A percentile compares a stretch with the other conserved stretches of the same genome.
Evolutionary conservation across 768 basidiomycete genomes (phyloP).

Genomic region (Mycena maculata): DNA sequence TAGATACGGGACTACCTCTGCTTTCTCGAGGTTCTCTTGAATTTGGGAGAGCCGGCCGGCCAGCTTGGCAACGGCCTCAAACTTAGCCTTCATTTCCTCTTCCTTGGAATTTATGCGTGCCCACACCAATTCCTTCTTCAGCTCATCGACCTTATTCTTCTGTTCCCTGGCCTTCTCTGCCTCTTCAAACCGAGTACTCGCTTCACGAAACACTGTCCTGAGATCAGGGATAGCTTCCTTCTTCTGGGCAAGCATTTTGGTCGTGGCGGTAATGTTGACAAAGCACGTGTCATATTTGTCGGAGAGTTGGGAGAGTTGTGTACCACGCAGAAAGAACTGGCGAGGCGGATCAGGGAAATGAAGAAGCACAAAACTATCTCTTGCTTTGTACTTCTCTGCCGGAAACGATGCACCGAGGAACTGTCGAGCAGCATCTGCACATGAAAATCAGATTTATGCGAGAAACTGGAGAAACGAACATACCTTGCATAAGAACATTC

Average conservation of each 20-base stretch:
- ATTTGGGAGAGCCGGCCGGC: conserved; percentile 52
- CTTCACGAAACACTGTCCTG: conserved; percentile 65
- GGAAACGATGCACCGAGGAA: conserved; percentile 88
- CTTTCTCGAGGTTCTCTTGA: conserved; percentile 45
- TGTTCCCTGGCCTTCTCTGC: conserved; percentile 81
- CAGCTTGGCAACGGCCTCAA: conserved; percentile 50
- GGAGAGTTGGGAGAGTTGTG: conserved; percentile 87
- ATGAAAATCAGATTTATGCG: neutral
- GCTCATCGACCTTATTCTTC: conserved; percentile 71
- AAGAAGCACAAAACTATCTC: conserved; percentile 27
- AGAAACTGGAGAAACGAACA: neutral
- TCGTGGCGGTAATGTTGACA: conserved; percentile 77
- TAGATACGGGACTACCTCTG: conserved; percentile 50
- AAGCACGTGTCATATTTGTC: conserved; percentile 87
- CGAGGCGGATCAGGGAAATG: conserved; percentile 11
- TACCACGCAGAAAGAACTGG: conserved; percentile 95
- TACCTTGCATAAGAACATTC: conserved; percentile 92
- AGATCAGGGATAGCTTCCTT: conserved; percentile 84
- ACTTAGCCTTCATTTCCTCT: conserved; percentile 58
- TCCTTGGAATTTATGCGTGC: conserved; percentile 82
- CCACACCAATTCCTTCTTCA: conserved; percentile 90
- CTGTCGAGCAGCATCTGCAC: conserved; percentile 71
- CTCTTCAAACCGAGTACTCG: conserved; percentile 71
- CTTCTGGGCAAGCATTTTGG: conserved; percentile 75
- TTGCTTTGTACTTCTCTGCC: conserved; percentile 89